Conservation (phyloP, 768 basidiomycete genomes). For the Hypholoma sublateritium region DNA sequence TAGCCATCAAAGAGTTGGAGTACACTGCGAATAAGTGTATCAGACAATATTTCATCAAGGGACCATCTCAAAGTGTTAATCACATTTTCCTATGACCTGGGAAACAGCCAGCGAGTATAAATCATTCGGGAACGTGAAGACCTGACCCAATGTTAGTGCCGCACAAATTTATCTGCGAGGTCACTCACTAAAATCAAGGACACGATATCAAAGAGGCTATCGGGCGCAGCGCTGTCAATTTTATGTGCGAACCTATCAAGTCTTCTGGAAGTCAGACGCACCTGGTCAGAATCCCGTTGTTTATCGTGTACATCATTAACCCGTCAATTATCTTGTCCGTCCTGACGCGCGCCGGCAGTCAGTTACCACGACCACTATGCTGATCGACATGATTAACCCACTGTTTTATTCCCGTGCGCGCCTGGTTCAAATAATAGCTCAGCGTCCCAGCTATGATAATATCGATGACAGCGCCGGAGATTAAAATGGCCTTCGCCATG, state of each 20-base stretch:
- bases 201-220: slow-evolving; percentile 10
- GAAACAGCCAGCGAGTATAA: slow-evolving; percentile 12
- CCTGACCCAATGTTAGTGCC: neutral
- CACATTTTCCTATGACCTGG: slow-evolving; percentile 9
- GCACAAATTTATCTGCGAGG: neutral
- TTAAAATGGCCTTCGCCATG: slow-evolving; percentile 7
- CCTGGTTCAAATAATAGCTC: slow-evolving; percentile 10
- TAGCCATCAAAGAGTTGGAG: slow-evolving; percentile 12
- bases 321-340: slow-evolving; percentile 14
- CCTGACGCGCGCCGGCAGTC: neutral
- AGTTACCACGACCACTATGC: neutral
- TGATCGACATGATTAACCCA: neutral
- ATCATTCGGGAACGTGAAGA: slow-evolving; percentile 9
- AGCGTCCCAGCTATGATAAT: slow-evolving; percentile 10
- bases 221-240: neutral
- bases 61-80: neutral
- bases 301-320: slow-evolving; percentile 11
- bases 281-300: slow-evolving; percentile 13
- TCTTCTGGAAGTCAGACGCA: neutral
- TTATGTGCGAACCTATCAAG: neutral
- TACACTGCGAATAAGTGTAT: slow-evolving; percentile 3
- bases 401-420: slow-evolving; percentile 12
- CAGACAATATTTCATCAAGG: neutral
- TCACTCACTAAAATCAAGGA: slow-evolving; percentile 6
- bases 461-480: slow-evolving; percentile 9